A percentile compares a stretch with the other conserved stretches of the same genome.
phyloP scores from a whole-genome alignment of 2,329 filamentous ascomycete species.

The Pseudocercospora macadamiae region DNA sequence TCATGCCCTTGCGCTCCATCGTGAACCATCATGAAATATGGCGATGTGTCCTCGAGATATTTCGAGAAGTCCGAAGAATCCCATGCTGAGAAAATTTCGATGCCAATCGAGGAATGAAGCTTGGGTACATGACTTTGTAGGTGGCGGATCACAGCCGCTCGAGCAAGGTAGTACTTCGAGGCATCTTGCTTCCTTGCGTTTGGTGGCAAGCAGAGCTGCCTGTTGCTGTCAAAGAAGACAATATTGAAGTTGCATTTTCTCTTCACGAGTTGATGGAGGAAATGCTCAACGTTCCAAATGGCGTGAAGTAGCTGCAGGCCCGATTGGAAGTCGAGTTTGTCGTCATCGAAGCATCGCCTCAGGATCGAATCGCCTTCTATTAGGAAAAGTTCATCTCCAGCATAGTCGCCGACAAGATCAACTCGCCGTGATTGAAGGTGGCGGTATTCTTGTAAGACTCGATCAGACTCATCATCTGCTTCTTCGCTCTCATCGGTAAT shows the following conservation, averaged over 20 bases:
- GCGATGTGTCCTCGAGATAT: constrained; percentile 58
- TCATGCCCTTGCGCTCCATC: constrained; percentile 54
- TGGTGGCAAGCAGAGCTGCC: constrained; percentile 59
- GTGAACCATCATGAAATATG: constrained; percentile 71
- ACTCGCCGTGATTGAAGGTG: constrained; percentile 51
- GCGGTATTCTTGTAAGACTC: constrained; percentile 41
- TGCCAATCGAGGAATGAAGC: constrained; percentile 45
- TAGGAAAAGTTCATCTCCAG: constrained; percentile 71
- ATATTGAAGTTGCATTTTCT: constrained; percentile 73
- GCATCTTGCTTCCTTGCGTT: constrained; percentile 37
- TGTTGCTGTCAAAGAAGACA: constrained; percentile 66
- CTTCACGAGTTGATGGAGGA: constrained; percentile 59
- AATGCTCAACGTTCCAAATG: constrained; percentile 68
- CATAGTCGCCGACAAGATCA: constrained; percentile 75
- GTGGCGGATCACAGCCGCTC: constrained; percentile 67
- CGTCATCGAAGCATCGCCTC: constrained; percentile 63
- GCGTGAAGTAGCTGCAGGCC: constrained; percentile 75
- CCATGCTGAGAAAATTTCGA: constrained; percentile 54
- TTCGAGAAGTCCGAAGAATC: constrained; percentile 55
- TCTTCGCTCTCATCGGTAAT: not conserved
- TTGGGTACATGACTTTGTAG: constrained; percentile 51
- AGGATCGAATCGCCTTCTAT: constrained; percentile 76
- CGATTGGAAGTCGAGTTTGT: constrained; percentile 65
- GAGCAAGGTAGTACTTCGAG: constrained; percentile 63
- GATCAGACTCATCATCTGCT: not conserved